Conservation (phyloP, 1,139 yeast genomes). For the Geotrichum bryndzae region DNA sequence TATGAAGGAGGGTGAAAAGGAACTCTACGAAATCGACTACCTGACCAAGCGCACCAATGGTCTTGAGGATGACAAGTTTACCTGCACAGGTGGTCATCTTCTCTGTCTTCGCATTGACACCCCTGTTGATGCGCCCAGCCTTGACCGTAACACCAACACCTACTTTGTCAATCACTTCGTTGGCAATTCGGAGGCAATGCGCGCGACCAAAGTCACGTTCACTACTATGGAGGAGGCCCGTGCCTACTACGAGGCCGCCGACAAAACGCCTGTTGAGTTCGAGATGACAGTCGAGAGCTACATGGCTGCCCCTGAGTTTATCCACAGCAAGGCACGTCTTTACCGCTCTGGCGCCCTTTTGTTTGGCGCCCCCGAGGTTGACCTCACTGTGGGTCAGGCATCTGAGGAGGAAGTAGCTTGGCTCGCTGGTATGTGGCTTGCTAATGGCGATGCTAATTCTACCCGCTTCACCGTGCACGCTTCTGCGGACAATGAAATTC, state of each 20-base stretch:
- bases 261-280: constrained; percentile 2
- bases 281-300: constrained; percentile 2
- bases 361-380: neutral
- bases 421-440: constrained; percentile 4
- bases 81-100: constrained; percentile 1
- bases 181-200: neutral
- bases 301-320: neutral
- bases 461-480: neutral
- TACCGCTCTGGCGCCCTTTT: neutral
- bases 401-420: constrained; percentile 3
- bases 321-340: constrained; percentile 1
- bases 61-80: neutral
- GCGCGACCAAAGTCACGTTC: neutral
- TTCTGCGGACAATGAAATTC: neutral
- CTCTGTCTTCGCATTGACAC: constrained; percentile 2
- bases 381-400: neutral
- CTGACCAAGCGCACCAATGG: neutral
- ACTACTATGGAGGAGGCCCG: neutral
- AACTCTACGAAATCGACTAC: neutral
- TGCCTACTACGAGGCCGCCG: neutral
- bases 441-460: neutral
- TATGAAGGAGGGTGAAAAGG: constrained; percentile 1
- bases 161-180: neutral
- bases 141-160: neutral
- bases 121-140: neutral